These are phyloP conservation scores for Hortiboletus flavorubellus DNA, from an alignment of 768 basidiomycete genomes.

Conservation along the genomic window DNA sequence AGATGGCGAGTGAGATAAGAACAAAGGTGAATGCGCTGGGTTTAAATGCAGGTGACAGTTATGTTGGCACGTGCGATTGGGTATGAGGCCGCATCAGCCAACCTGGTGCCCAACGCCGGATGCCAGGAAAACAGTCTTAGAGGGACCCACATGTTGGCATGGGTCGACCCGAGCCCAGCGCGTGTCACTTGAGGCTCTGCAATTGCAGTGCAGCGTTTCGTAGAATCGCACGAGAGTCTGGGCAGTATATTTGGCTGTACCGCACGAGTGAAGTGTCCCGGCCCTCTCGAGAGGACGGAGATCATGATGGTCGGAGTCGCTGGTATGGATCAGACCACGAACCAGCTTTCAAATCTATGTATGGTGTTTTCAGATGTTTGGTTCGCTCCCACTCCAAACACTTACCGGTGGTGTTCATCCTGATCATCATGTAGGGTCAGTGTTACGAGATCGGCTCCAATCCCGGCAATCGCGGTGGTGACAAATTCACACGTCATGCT, in stretches of 20 bases:
- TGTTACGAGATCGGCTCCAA: no score
- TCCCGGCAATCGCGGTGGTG: no score
- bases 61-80: not conserved
- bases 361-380: not conserved
- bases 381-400: slow-evolving; percentile 5
- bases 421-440: no score
- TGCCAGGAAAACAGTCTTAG: not conserved
- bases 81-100: slow-evolving; percentile 21
- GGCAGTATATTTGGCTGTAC: not conserved
- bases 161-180: not conserved
- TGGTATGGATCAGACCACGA: no score
- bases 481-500: no score
- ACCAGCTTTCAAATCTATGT: not conserved
- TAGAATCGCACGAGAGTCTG: not conserved
- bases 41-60: slow-evolving; percentile 9
- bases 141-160: not conserved
- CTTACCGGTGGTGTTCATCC: no score
- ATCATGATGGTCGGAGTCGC: not conserved
- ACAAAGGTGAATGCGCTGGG: not conserved
- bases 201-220: no score
- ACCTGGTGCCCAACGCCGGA: not conserved
- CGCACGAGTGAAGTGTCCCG: not conserved
- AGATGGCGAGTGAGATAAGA: not conserved
- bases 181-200: not conserved
- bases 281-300: not conserved